Evolutionary conservation across 306 rosid species (phyloP).

Genomic region (Inga leiocalycina): DNA sequence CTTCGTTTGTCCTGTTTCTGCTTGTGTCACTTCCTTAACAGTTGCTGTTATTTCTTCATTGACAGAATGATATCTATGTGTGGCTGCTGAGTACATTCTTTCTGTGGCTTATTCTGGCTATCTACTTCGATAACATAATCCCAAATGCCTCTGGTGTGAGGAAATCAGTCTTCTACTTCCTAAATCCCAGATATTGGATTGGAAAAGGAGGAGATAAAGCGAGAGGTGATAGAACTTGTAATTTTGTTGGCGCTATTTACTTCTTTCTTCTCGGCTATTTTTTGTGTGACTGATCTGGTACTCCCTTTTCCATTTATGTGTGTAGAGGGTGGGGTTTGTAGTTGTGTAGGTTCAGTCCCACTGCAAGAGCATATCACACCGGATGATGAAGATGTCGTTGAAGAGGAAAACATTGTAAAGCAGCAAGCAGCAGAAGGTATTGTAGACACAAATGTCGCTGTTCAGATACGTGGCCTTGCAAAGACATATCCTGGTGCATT

Average conservation of each 20-base stretch:
- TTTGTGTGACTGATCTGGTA: constrained; percentile 26
- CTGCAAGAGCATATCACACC: constrained; percentile 52
- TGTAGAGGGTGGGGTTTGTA: constrained; percentile 79
- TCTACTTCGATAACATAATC: constrained; percentile 84
- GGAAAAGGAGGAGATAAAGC: constrained; percentile 78
- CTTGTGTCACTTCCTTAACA: constrained; percentile 11
- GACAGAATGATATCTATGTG: constrained; percentile 68
- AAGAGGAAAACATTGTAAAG: constrained; percentile 78
- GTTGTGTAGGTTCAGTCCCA: constrained; percentile 61
- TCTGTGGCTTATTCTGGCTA: constrained; percentile 80
- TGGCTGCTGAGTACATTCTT: constrained; percentile 75
- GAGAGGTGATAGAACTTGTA: constrained; percentile 52
- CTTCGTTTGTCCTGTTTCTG: constrained; percentile 20
- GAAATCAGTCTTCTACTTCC: constrained; percentile 71
- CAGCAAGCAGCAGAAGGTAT: constrained; percentile 48
- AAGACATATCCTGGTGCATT: constrained; percentile 74
- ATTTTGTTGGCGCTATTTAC: constrained; percentile 19
- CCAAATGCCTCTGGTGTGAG: constrained; percentile 90
- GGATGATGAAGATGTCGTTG: constrained; percentile 85
- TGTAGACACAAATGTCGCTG: constrained; percentile 63
- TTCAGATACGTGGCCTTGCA: constrained; percentile 79
- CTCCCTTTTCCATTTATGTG: constrained; percentile 20
- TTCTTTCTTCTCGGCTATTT: constrained; percentile 27
- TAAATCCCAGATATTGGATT: constrained; percentile 73
- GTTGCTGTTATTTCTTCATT: constrained; percentile 32